Conservation (phyloP, 2,329 filamentous ascomycete genomes). For the Alternaria arborescens region DNA sequence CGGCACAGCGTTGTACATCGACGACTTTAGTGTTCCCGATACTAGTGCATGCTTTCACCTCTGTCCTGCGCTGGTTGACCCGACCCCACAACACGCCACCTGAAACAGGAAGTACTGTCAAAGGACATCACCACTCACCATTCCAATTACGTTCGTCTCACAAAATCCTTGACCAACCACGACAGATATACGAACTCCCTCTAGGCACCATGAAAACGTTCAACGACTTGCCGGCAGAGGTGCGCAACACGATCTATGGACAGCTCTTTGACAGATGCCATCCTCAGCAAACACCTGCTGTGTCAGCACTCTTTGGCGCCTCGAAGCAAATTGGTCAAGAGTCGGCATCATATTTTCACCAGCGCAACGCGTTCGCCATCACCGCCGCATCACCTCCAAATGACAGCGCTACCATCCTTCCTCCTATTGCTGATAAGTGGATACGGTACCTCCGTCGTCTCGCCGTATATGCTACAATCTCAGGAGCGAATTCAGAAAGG, state of each 20-base stretch:
- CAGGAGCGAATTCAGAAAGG: neutral
- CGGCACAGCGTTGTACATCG: neutral
- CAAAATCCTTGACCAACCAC: neutral
- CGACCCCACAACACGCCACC: constrained; percentile 1
- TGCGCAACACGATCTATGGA: constrained; percentile 31
- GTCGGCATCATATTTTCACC: constrained; percentile 34
- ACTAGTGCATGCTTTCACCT: constrained; percentile 13
- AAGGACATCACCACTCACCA: neutral
- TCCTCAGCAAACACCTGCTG: neutral
- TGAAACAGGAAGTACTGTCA: neutral
- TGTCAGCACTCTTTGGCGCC: constrained; percentile 23
- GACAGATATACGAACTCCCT: neutral
- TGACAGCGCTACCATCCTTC: constrained; percentile 20
- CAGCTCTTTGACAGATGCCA: constrained; percentile 13
- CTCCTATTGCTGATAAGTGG: constrained; percentile 29
- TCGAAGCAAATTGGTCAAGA: constrained; percentile 29
- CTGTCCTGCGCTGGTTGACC: neutral
- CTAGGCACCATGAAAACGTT: constrained; percentile 19
- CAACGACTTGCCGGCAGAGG: constrained; percentile 25
- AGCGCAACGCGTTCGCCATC: constrained; percentile 21
- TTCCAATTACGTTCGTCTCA: neutral
- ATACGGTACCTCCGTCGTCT: constrained; percentile 28
- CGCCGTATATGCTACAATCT: constrained; percentile 11
- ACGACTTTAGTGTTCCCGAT: neutral
- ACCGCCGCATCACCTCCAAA: constrained; percentile 1